phyloP scores from a whole-genome alignment of 129 eudicot species.

The Silybum marianum region DNA sequence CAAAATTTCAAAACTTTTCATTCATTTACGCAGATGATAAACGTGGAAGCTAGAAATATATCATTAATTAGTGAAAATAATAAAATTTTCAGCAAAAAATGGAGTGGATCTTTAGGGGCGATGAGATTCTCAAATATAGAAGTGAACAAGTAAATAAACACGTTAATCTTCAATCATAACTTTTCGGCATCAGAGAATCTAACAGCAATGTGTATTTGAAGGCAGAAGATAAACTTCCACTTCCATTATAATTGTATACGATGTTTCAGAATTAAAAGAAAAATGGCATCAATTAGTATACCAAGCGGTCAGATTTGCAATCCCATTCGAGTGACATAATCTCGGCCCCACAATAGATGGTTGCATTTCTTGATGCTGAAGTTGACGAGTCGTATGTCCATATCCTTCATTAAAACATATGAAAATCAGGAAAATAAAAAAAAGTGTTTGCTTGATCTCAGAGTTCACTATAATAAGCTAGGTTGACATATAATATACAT shows the following conservation, averaged over 20 bases:
- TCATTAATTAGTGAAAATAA: background rate
- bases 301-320: constrained; percentile 98
- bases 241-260: background rate
- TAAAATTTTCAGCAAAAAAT: background rate
- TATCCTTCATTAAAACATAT: constrained; percentile 55
- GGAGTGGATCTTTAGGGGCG: background rate
- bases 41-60: background rate
- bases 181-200: background rate
- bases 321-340: constrained; percentile 98
- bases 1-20: background rate
- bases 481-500: background rate
- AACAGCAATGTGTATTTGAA: too few species aligned
- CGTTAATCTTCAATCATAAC: constrained; percentile 2
- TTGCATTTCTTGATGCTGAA: constrained; percentile 91
- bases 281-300: constrained; percentile 28
- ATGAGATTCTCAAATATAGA: background rate
- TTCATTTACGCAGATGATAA: background rate
- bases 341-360: constrained; percentile 98
- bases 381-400: constrained; percentile 91
- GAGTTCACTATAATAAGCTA: background rate
- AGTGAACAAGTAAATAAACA: constrained; percentile 1
- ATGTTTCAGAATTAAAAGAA: background rate
- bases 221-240: too few species aligned
- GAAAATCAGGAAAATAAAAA: background rate
- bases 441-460: background rate